Conservation (phyloP, 2,329 filamentous ascomycete species). For the Trichoderma endophyticum region DNA sequence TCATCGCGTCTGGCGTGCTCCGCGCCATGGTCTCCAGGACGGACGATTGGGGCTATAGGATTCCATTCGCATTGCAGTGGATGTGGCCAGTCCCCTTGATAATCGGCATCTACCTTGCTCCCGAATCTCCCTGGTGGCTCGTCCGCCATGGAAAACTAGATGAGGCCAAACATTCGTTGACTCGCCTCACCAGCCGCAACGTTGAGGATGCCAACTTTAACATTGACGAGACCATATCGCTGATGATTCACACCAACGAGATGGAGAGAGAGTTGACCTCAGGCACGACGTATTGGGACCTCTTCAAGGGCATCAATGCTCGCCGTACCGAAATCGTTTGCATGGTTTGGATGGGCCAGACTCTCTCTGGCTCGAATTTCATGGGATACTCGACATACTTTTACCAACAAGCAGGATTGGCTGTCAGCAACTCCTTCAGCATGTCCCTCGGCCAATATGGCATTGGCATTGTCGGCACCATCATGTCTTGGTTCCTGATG, state of each 20-base stretch:
- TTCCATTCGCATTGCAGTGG: slow-evolving; percentile 51
- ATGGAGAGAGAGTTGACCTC: slow-evolving; percentile 40
- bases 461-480: slow-evolving; percentile 44
- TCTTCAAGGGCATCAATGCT: slow-evolving; percentile 46
- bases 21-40: slow-evolving; percentile 36
- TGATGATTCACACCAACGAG: slow-evolving; percentile 52
- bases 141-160: slow-evolving; percentile 40
- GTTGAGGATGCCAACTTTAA: slow-evolving; percentile 31
- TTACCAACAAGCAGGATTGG: slow-evolving; percentile 43
- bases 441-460: slow-evolving; percentile 42
- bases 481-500: slow-evolving; percentile 46
- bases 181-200: slow-evolving; percentile 41
- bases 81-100: slow-evolving; percentile 46
- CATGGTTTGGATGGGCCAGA: slow-evolving; percentile 43
- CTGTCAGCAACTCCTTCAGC: slow-evolving; percentile 36
- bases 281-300: slow-evolving; percentile 45
- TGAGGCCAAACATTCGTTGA: slow-evolving; percentile 38
- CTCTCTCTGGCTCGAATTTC: slow-evolving; percentile 39
- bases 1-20: slow-evolving; percentile 44
- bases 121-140: slow-evolving; percentile 51
- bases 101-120: slow-evolving; percentile 42
- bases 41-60: slow-evolving; percentile 45
- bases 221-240: slow-evolving; percentile 44
- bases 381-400: slow-evolving; percentile 60
- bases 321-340: slow-evolving; percentile 46